These are phyloP conservation scores for Saccharomycopsis hybrid DNA, from an alignment of 1,139 yeast species.

Conservation along the genomic window DNA sequence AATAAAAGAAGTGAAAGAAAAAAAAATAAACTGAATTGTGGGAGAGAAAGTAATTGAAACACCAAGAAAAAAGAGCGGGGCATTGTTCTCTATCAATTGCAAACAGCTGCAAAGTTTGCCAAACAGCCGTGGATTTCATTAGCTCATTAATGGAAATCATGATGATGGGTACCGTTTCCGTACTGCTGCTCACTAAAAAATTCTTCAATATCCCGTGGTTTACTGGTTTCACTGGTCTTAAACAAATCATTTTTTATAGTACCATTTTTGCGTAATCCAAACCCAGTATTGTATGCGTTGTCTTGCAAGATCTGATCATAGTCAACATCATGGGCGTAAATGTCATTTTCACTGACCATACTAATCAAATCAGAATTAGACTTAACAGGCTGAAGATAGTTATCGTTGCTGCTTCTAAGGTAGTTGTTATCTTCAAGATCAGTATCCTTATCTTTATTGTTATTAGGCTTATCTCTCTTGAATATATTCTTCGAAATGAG, in stretches of 20 bases:
- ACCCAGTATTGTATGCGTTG: slow-evolving; percentile 12
- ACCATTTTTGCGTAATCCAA: slow-evolving; percentile 17
- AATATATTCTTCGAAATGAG: background rate
- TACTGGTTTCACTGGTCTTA: background rate
- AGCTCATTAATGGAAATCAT: too few species aligned
- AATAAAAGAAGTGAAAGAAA: background rate
- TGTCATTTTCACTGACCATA: slow-evolving; percentile 12
- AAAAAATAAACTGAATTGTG: background rate
- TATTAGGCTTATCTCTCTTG: background rate
- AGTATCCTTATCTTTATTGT: too few species aligned
- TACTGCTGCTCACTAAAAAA: slow-evolving; percentile 2
- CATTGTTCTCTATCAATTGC: too few species aligned
- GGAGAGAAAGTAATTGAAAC: background rate
- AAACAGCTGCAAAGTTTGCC: too few species aligned
- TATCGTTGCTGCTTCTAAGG: background rate
- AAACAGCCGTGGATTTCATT: too few species aligned
- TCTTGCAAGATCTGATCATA: slow-evolving; percentile 12
- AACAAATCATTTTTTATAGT: slow-evolving; percentile 15
- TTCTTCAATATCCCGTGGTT: slow-evolving; percentile 8
- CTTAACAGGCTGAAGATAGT: background rate
- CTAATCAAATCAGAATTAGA: slow-evolving; percentile 16
- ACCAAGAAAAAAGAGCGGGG: background rate
- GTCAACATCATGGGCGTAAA: slow-evolving; percentile 10
- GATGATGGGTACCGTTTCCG: background rate
- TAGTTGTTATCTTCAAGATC: too few species aligned